Percentiles rank a stretch among this genome's conserved stretches.
These are phyloP conservation scores for Mangifera indica DNA, from an alignment of 345 rosid genomes.

Conservation along the genomic window DNA sequence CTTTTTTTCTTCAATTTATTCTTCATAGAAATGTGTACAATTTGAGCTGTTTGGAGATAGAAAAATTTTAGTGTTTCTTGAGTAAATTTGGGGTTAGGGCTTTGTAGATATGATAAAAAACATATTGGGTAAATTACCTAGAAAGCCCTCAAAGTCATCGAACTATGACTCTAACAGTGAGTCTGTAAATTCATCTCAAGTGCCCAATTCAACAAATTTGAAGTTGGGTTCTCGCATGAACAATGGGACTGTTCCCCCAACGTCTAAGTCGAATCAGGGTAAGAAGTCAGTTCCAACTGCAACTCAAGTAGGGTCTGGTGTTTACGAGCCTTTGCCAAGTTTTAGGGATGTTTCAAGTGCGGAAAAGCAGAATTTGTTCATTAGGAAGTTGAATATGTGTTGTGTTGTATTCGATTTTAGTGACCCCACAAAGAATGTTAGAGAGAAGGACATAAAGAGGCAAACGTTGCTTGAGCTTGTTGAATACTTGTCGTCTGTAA, in stretches of 20 bases:
- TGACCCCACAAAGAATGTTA: conserved; percentile 60
- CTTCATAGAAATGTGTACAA: conserved; percentile 13
- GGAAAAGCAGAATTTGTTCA: conserved; percentile 62
- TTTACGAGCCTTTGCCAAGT: conserved; percentile 64
- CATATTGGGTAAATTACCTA: conserved; percentile 71
- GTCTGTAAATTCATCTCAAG: conserved; percentile 37
- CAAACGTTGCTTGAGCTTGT: conserved; percentile 74
- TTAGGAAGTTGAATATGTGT: conserved; percentile 62
- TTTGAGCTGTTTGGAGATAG: conserved; percentile 24
- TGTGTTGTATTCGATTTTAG: conserved; percentile 66
- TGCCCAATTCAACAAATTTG: conserved; percentile 38
- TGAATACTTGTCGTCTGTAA: conserved; percentile 55
- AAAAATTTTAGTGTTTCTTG: conserved; percentile 20
- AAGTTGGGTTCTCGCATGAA: conserved; percentile 39
- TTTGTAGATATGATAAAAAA: conserved; percentile 68
- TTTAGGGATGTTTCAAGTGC: conserved; percentile 63
- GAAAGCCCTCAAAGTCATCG: conserved; percentile 66
- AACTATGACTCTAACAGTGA: conserved; percentile 48
- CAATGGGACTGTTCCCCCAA: conserved; percentile 41
- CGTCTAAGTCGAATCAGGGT: conserved; percentile 42
- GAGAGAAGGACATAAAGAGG: conserved; percentile 76
- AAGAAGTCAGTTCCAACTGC: conserved; percentile 34
- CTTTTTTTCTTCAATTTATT: background rate
- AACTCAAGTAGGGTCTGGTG: conserved; percentile 33
- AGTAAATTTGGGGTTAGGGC: conserved; percentile 9